Evolutionary conservation across 345 rosid genomes (phyloP), one percentile per base, ranked within the genome.

Genomic region (Hibiscus tridactylites): DNA sequence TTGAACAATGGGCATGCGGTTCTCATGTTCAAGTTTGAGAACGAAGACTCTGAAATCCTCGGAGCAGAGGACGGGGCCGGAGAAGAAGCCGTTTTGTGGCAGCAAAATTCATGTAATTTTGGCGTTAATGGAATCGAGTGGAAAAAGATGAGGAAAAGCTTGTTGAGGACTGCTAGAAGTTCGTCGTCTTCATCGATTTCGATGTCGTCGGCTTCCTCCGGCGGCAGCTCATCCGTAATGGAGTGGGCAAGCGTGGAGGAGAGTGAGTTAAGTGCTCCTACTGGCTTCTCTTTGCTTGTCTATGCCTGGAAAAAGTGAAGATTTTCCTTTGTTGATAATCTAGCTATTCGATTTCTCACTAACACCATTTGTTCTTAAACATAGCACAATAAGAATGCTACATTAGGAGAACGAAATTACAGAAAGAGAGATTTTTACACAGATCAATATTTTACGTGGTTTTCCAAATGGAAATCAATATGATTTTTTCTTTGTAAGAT

Each of bases 161-260:
- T 90, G 64, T 72, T 85, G 75, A 81, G 80, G 74, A 82, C 87
- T 0, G 87, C 80, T 49, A 82, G 90, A 72, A 90, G 97, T 49
- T 92, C 89, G 9, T 92, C 88, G 1, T 83, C 92, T 0, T 89
- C 96, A 1, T 91, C 98, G 12, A 81, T 91, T 13, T 85, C 95
- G 0, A 85, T 88, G 87, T 90, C 98, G 4, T 90, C 98, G 0
- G 96, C 87, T 58, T 90, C 91, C 0, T 95, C 99, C 0, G 93
- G 83, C 0, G 78, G 93, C 63, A 82, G 97, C 60, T 90, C 92
- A 0, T 92, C 97, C 5, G 93, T 95, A 5, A 84, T 87, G 92
- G 99, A 90, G 70, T 95, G 97, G 98, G 97, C 96, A 2, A 95
- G 90, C 73, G 46, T 77, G 53, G 93, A 88, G 80, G 98, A 89